Conservation (phyloP, 2,329 filamentous ascomycete species). For the Fusarium oligoseptatum region DNA sequence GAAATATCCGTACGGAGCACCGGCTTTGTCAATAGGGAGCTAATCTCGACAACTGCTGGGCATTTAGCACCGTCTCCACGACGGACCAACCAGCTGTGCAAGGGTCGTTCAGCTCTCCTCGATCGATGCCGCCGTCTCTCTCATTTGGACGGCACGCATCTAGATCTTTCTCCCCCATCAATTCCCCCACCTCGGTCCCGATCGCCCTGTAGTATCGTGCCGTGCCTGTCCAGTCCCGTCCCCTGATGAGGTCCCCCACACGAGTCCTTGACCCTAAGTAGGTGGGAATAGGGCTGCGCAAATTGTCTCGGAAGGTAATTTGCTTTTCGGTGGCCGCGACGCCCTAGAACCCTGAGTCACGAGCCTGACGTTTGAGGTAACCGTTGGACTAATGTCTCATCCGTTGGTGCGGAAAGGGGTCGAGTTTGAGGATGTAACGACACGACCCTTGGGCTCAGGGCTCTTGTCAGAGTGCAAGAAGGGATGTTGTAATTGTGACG, state of each 20-base stretch:
- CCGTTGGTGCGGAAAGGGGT: neutral
- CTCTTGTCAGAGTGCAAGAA: neutral
- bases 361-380: neutral
- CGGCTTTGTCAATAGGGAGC: neutral
- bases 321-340: slow-evolving; percentile 17
- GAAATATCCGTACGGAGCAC: slow-evolving; percentile 1
- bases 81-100: slow-evolving; percentile 4
- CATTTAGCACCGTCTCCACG: neutral
- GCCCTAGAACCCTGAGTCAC: neutral
- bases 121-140: neutral
- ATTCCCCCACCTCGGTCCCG: slow-evolving; percentile 2
- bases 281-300: slow-evolving; percentile 8
- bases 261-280: slow-evolving; percentile 4
- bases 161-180: slow-evolving; percentile 5
- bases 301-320: slow-evolving; percentile 36
- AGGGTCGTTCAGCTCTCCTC: slow-evolving; percentile 3
- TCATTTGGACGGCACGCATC: slow-evolving; percentile 7
- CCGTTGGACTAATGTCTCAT: slow-evolving; percentile 2
- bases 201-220: neutral
- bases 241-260: slow-evolving; percentile 7
- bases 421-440: neutral
- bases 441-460: neutral
- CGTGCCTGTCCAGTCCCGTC: neutral
- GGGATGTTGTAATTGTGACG: slow-evolving; percentile 28
- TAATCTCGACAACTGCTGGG: neutral